Evolutionary conservation across 129 eudicot species (phyloP), one percentile per base, ranked within the genome.

Genomic region (Flaveria bidentis): DNA sequence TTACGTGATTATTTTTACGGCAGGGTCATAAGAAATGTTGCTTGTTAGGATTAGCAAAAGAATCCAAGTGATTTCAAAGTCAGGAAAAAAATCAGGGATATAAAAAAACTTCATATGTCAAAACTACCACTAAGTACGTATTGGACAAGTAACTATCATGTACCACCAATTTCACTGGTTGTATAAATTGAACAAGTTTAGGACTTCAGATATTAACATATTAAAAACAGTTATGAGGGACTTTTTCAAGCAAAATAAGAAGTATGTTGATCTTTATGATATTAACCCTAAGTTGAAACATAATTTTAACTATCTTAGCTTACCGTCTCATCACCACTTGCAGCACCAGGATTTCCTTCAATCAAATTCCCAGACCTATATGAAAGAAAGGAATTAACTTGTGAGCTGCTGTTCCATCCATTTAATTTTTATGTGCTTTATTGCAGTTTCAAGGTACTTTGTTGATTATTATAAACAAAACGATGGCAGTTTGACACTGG

Each of bases 261-360:
- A 28, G 68, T 62, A 28, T 3, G 6, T 26, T 61, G 18, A 11
- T 14, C 28, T 13, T 62, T 12, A 60, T 25, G 8, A 22, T 60
- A 60, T 11, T 23, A 60, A 11, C 18, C 11, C 23, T 42, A 52
- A 52, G 45, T 42, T 55, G 23, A 49, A 53, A 75, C 23, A 75
- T 67, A 30, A 71, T 72, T 61, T 47, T 9, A 52, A 18, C 9
- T 33, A 26, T 60, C 33, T 76, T 81, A n/a, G 81, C 87, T 72
- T 88, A 93, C 98, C 87, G 98, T 93, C 85, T 85, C 98, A 87
- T 93, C 98, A 53, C 98, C 98, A 76, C 97, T 90, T 50, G 90
- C 72, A 65, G 78, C 84, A 57, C 98, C 96, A 20, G 98, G 96
- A 77, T 87, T 87, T 50, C 98, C 98, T 81, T 93, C 98, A 80